Evolutionary conservation across 2,329 filamentous ascomycete genomes (phyloP), one percentile per base, ranked within the genome.

Genomic region (Colletotrichum chrysophilum): DNA sequence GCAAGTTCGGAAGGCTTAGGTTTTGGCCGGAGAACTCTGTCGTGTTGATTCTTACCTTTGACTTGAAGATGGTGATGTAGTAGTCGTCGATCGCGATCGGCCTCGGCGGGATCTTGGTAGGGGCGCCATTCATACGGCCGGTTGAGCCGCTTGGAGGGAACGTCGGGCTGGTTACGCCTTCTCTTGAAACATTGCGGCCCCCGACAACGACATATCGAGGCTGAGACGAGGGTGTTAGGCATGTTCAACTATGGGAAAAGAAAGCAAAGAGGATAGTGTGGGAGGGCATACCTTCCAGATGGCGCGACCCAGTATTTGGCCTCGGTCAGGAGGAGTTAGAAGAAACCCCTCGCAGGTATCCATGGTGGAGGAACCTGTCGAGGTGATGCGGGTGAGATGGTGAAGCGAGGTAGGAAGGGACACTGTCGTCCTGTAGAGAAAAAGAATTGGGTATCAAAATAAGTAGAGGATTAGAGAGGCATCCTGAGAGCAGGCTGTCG

Each of bases 181-280:
- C 85, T 84, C 76, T 77, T 34, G 81, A 81, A 34, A 83, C 77
- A 71, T 75, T 78, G 70, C 82, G 82, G 70, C 81, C 80, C 71
- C 90, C 90, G 72, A 93, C 85, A 72, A 91, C 86, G 64, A 93
- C 88, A 82, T 91, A 92, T 83, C 92, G 91, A 80, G 88, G 79
- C 91, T 93, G 80, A 48, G 60, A 75, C 71, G 71, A 56, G 73
- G 52, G 80, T 58, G 75, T 77, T 70, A 75, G 66, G 72, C 7
- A 30, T 18, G 58, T 30, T 9, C 6, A 28, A 66, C n/a, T 36
- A 43, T 28, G 10, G 36, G 55, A 68, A 30, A n/a, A 76, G 72
- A 30, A 66, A 55, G 16, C 32, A 32, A 75, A 71, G 43, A 70
- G 16, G 28, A 36, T 52, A 18, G n/a, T 10, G 34, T 61, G 70